Evolutionary conservation across 2,329 filamentous ascomycete species (phyloP).

Genomic region (Colletotrichum limetticola): DNA sequence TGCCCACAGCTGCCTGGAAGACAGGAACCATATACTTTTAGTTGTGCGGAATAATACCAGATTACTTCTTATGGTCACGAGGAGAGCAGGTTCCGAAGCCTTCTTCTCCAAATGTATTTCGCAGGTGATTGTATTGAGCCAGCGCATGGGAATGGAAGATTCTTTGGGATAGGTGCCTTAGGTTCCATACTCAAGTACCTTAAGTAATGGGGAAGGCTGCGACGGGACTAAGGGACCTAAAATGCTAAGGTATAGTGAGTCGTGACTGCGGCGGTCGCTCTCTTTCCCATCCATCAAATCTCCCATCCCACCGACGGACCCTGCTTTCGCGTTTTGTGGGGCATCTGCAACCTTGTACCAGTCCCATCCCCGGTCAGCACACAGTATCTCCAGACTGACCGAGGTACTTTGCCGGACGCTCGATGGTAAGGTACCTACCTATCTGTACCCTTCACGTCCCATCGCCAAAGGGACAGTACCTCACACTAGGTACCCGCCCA

Average conservation of each 20-base stretch:
- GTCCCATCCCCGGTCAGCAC: constrained; percentile 1
- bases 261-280: not conserved
- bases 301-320: constrained; percentile 11
- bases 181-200: no score
- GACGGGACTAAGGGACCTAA: no score
- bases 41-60: no score
- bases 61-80: no score
- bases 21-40: no score
- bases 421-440: no score
- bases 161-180: no score
- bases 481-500: constrained; percentile 29
- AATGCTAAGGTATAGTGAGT: not conserved
- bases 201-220: no score
- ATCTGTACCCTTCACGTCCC: not conserved
- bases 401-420: not conserved
- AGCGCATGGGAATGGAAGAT: no score
- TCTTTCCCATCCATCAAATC: constrained; percentile 20
- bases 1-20: not conserved
- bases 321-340: constrained; percentile 14
- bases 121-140: no score
- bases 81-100: no score
- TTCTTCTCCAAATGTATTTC: no score
- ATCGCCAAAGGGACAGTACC: constrained; percentile 19
- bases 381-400: not conserved
- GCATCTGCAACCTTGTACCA: not conserved